These are phyloP conservation scores for Verticillium klebahnii DNA, from an alignment of 2,329 filamentous ascomycete genomes.

Conservation along the genomic window DNA sequence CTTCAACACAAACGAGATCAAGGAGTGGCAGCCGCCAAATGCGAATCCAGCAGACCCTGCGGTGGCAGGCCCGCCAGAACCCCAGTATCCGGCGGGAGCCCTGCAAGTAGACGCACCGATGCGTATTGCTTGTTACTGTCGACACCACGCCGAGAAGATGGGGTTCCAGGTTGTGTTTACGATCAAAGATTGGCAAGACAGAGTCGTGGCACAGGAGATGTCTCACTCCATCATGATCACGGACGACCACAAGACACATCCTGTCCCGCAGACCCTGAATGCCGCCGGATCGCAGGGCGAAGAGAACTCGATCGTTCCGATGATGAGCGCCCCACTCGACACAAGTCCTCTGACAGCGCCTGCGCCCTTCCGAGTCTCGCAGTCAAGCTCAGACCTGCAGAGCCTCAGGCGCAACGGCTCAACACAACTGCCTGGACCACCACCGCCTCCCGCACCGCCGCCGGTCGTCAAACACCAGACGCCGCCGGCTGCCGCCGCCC, in stretches of 20 bases:
- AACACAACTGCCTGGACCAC: background rate
- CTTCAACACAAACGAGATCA: constrained; percentile 85
- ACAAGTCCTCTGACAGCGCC: constrained; percentile 25
- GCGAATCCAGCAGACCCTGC: constrained; percentile 29
- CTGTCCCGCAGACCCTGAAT: constrained; percentile 26
- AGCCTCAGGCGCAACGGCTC: constrained; percentile 16
- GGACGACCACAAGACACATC: constrained; percentile 91
- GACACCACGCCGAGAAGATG: constrained; percentile 88
- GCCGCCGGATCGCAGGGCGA: background rate
- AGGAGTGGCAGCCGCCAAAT: constrained; percentile 67
- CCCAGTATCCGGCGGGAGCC: constrained; percentile 46
- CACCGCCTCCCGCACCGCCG: constrained; percentile 43
- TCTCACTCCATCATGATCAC: constrained; percentile 93
- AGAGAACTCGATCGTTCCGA: background rate
- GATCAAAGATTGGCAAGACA: constrained; percentile 74
- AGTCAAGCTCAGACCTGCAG: constrained; percentile 61
- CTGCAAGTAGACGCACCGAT: constrained; percentile 83
- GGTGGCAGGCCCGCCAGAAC: constrained; percentile 35
- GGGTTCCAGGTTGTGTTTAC: constrained; percentile 95
- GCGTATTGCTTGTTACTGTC: constrained; percentile 96
- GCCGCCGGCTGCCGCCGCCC: constrained; percentile 5
- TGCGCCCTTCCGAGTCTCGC: constrained; percentile 48
- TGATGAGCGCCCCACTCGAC: constrained; percentile 17
- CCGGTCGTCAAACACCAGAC: constrained; percentile 24
- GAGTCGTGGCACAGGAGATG: constrained; percentile 77